Conservation (phyloP, 306 rosid species). For the Dryas drummondii region DNA sequence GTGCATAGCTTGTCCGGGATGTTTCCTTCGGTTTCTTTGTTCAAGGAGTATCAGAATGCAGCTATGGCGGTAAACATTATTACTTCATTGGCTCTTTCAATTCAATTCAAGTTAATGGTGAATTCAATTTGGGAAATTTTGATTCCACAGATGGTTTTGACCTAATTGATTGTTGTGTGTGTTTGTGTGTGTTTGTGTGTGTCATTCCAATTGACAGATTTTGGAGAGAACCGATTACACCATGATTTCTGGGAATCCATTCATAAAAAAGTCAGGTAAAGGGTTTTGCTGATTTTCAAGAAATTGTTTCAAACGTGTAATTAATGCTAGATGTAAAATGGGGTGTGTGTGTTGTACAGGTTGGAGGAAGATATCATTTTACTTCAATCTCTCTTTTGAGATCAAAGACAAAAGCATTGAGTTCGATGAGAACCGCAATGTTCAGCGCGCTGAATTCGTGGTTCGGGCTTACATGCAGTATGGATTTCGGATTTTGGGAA, state of each 20-base stretch:
- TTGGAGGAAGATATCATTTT: conserved; percentile 97
- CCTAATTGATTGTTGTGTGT: conserved; percentile 17
- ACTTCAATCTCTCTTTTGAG: conserved; percentile 89
- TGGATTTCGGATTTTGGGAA: conserved; percentile 35
- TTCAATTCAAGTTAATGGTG: neutral
- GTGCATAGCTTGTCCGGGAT: conserved; percentile 65
- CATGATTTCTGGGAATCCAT: conserved; percentile 68
- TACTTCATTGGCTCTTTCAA: neutral
- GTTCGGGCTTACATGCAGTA: conserved; percentile 96
- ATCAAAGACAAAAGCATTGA: conserved; percentile 85
- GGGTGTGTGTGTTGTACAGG: conserved; percentile 44
- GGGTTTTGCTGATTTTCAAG: conserved; percentile 3
- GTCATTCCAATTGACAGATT: conserved; percentile 50
- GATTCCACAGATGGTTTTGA: neutral
- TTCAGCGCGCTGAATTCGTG: conserved; percentile 87
- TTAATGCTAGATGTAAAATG: conserved; percentile 17
- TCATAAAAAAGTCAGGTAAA: conserved; percentile 83
- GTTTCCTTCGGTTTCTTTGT: conserved; percentile 84
- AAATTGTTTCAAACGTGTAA: conserved; percentile 2
- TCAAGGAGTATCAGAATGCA: conserved; percentile 84
- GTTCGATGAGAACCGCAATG: conserved; percentile 80
- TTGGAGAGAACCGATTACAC: conserved; percentile 80
- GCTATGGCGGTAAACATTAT: conserved; percentile 77
- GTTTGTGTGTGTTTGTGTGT: conserved; percentile 5
- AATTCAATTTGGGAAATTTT: neutral